These are phyloP conservation scores for Paecilomyces variotii DNA, from an alignment of 2,329 filamentous ascomycete species.

Conservation along the genomic window DNA sequence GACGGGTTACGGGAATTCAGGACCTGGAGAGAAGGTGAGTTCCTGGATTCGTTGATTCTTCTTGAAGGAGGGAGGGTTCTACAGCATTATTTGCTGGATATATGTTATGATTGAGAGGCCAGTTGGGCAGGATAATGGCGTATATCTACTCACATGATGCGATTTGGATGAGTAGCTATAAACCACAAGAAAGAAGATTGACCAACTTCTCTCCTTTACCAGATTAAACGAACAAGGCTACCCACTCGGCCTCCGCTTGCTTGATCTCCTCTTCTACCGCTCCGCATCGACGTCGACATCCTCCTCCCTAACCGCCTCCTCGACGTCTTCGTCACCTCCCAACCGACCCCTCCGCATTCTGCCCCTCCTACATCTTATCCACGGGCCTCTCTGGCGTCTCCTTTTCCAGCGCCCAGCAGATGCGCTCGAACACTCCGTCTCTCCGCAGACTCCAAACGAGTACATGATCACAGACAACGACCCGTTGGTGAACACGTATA, in stretches of 20 bases:
- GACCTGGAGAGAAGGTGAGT: conserved; percentile 81
- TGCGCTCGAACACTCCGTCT: conserved; percentile 79
- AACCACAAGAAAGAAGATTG: not conserved
- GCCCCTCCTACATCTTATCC: conserved; percentile 88
- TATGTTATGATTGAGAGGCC: not conserved
- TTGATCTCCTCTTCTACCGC: conserved; percentile 89
- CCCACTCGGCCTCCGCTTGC: conserved; percentile 83
- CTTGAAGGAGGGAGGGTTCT: not conserved
- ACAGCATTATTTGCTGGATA: too few relatives aligned
- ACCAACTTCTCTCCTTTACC: not conserved
- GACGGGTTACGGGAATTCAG: conserved; percentile 81
- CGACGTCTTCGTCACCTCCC: conserved; percentile 59
- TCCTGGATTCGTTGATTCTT: not conserved
- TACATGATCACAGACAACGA: conserved; percentile 99
- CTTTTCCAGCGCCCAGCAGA: conserved; percentile 88
- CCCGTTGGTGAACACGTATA: conserved; percentile 87
- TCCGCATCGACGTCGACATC: conserved; percentile 70
- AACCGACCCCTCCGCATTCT: conserved; percentile 81
- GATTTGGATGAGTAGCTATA: not conserved
- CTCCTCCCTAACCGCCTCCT: conserved; percentile 78
- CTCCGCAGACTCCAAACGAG: conserved; percentile 76
- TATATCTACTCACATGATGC: not conserved
- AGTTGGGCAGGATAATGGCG: not conserved
- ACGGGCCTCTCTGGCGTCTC: conserved; percentile 83
- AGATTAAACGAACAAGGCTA: conserved; percentile 89